Base-by-base conservation (phyloP, 2,329 filamentous ascomycete species). In the Arthroderma sp. region DNA sequence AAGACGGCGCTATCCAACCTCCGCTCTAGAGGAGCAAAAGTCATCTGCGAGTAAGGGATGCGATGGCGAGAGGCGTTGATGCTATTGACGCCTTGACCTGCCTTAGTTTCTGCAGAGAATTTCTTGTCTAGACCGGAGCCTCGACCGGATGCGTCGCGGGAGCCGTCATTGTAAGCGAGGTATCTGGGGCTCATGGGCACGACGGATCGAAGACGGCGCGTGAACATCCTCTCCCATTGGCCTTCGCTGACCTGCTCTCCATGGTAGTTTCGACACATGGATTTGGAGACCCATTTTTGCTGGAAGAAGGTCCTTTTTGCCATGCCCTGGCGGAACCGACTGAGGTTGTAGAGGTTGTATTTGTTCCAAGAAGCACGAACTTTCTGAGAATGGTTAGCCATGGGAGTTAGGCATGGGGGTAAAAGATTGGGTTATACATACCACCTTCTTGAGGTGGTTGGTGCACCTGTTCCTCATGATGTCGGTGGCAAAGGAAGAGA, bases 361-460 rank as follows among this genome's bases (percentile, higher is more conserved):
- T 94, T 94, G 73, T 86, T 94, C 91, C 89, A 95, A 71, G 87
- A 86, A 72, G 91, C 85, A 57, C 89, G 83, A 64, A 94, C 64
- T 83, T 86, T 93, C 88, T 96, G 61, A 32, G 40, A 31, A 42
- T 8, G 15, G 38, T 7, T 31, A 36, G 43, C 43, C 39, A 45
- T 40, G 15, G 15, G 27, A 5, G 15, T 15, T 34, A 6, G n/a
- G 5, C 1, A 44, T 10, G 22, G 27, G 28, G 28, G 33, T 28
- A 28, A 8, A 36, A 33, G 11, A 30, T 8, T 28, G 27, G 47
- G 32, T 31, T 34, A 39, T 11, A 43, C 47, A 36, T 30, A 67
- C 64, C 43, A 62, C 57, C 53, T 60, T 61, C 45, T 57, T 65
- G 49, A 69, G 56, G 43, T 59, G 56, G 47, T 59, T 67, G 31